These are phyloP conservation scores for Ananas comosus DNA, from an alignment of 176 grass and related monocot genomes.

Conservation along the genomic window DNA sequence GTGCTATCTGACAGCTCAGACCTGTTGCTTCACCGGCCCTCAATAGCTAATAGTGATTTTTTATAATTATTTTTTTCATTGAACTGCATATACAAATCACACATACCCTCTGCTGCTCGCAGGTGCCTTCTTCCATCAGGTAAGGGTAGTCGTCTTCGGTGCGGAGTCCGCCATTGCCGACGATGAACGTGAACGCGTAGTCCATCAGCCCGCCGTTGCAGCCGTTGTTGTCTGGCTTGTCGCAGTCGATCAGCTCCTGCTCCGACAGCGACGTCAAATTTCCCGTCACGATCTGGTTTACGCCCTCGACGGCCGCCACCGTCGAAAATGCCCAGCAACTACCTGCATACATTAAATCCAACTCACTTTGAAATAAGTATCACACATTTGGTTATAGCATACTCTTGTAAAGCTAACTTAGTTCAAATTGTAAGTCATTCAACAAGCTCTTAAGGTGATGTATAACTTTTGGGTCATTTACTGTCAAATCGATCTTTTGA, in stretches of 20 bases:
- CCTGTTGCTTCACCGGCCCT: no score
- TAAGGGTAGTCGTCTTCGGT: slow-evolving; percentile 79
- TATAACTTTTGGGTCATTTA: no score
- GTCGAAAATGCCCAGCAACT: slow-evolving; percentile 98
- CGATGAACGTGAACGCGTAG: slow-evolving; percentile 73
- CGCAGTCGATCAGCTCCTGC: slow-evolving; percentile 83
- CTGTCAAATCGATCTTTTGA: no score
- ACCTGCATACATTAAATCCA: slow-evolving; percentile 13
- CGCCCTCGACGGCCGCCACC: slow-evolving; percentile 72
- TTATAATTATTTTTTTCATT: neutral
- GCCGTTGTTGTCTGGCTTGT: slow-evolving; percentile 53
- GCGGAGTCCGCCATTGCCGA: slow-evolving; percentile 44
- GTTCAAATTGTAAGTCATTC: no score
- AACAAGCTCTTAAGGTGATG: no score
- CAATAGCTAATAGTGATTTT: no score
- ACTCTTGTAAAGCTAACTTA: no score
- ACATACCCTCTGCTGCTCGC: slow-evolving; percentile 35
- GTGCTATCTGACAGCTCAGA: no score
- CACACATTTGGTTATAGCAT: no score
- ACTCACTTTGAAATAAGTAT: neutral
- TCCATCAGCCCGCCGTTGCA: slow-evolving; percentile 87
- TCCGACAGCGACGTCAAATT: slow-evolving; percentile 79
- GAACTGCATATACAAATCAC: neutral
- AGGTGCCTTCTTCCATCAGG: slow-evolving; percentile 80
- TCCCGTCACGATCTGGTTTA: slow-evolving; percentile 61